Evolutionary conservation across 2,329 filamentous ascomycete genomes (phyloP).

Genomic region (Penicillium crustosum): DNA sequence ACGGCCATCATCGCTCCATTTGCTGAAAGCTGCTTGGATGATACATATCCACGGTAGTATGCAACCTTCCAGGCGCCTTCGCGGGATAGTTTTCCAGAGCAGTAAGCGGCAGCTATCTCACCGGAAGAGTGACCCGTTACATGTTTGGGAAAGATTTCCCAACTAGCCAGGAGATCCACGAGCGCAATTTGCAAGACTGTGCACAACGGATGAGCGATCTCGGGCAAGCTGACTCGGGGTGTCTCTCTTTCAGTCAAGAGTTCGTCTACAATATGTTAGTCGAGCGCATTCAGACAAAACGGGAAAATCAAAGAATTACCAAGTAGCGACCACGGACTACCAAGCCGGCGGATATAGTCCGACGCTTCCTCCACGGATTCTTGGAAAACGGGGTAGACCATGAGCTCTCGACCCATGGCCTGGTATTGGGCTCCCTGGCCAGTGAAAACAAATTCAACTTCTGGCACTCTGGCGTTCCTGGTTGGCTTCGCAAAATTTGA

Average conservation of each 20-base stretch:
- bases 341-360: slow-evolving; percentile 25
- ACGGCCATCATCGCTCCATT: slow-evolving; percentile 34
- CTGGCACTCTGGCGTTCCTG: slow-evolving; percentile 4
- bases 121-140: slow-evolving; percentile 36
- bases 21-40: slow-evolving; percentile 19
- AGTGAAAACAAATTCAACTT: slow-evolving; percentile 40
- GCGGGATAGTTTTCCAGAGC: slow-evolving; percentile 39
- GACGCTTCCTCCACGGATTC: slow-evolving; percentile 25
- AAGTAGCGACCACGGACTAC: slow-evolving; percentile 25
- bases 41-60: slow-evolving; percentile 31
- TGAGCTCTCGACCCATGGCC: slow-evolving; percentile 36
- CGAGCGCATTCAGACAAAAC: neutral
- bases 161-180: slow-evolving; percentile 30
- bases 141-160: slow-evolving; percentile 23
- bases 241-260: slow-evolving; percentile 18
- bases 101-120: slow-evolving; percentile 49
- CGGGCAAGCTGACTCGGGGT: slow-evolving; percentile 26
- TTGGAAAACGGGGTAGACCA: slow-evolving; percentile 24
- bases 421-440: slow-evolving; percentile 42
- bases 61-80: slow-evolving; percentile 30
- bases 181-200: slow-evolving; percentile 34
- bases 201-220: slow-evolving; percentile 32
- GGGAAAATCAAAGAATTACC: slow-evolving; percentile 13
- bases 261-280: slow-evolving; percentile 24
- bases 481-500: slow-evolving; percentile 12